Conservation (phyloP, 1,284 basidiomycete genomes). For the Rhizoctonia solani region DNA sequence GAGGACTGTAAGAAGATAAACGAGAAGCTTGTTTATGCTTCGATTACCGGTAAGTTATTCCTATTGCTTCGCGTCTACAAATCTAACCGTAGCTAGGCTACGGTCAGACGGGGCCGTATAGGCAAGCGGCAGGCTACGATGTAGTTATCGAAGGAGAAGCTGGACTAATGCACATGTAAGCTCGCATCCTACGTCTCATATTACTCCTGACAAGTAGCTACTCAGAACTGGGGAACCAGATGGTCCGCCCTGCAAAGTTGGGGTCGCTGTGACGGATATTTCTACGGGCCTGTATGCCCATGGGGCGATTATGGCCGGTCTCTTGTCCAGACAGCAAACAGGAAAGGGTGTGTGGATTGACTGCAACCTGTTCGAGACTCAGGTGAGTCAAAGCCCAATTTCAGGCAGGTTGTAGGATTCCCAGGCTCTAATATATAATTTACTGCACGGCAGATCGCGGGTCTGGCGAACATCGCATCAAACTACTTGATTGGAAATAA, state of each 20-base stretch:
- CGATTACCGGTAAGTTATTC: conserved; percentile 84
- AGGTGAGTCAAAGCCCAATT: conserved; percentile 59
- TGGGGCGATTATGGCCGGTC: conserved; percentile 88
- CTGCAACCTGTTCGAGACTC: conserved; percentile 84
- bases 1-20: conserved; percentile 83
- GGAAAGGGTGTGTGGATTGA: conserved; percentile 91
- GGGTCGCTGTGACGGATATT: conserved; percentile 89
- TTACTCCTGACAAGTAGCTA: conserved; percentile 1
- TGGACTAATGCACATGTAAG: conserved; percentile 89
- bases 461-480: conserved; percentile 89
- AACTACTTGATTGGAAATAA: conserved; percentile 89
- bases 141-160: conserved; percentile 91
- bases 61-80: conserved; percentile 9
- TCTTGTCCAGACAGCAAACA: conserved; percentile 80
- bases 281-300: conserved; percentile 92
- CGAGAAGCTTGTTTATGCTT: conserved; percentile 83
- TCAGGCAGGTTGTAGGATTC: too few species aligned
- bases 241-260: conserved; percentile 87
- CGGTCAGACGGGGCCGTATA: conserved; percentile 90
- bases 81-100: conserved; percentile 62
- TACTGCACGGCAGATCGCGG: conserved; percentile 88
- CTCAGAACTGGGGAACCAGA: conserved; percentile 85
- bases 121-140: conserved; percentile 84
- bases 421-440: too few species aligned
- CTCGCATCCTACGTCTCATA: background rate